These are phyloP conservation scores for Leucocoprinus sp. DNA, from an alignment of 768 basidiomycete species.

Conservation along the genomic window DNA sequence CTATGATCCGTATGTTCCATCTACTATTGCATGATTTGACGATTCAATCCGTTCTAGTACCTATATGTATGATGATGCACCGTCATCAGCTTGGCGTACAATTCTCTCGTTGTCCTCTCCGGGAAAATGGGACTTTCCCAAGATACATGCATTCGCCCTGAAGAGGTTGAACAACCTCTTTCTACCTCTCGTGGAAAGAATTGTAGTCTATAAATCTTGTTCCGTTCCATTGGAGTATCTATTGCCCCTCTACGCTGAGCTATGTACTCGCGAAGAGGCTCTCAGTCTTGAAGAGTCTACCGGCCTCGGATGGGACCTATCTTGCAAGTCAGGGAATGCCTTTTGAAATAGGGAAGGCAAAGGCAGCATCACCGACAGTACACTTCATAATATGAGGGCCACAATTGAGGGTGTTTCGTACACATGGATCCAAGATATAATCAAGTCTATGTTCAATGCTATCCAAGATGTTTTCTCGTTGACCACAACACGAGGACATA, in stretches of 20 bases:
- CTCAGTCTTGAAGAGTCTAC: conserved; percentile 46
- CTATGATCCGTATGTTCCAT: conserved; percentile 45
- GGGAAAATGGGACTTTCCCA: conserved; percentile 41
- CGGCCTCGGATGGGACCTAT: conserved; percentile 46
- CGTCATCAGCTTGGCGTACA: conserved; percentile 13
- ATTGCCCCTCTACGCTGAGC: conserved; percentile 41
- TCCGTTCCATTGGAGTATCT: conserved; percentile 39
- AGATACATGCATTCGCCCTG: conserved; percentile 44
- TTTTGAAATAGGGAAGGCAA: background rate
- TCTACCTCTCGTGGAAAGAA: conserved; percentile 42
- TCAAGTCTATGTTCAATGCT: conserved; percentile 2
- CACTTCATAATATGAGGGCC: background rate
- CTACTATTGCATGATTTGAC: background rate
- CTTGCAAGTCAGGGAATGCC: conserved; percentile 2
- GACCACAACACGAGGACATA: background rate
- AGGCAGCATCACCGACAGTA: background rate
- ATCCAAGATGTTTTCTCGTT: background rate
- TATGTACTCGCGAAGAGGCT: conserved; percentile 44
- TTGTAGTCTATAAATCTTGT: conserved; percentile 47
- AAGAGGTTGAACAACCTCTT: conserved; percentile 39
- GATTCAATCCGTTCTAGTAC: background rate
- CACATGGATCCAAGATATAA: background rate
- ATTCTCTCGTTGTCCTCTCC: conserved; percentile 3
- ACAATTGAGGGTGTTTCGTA: background rate
- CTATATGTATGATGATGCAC: conserved; percentile 13